phyloP scores from a whole-genome alignment of 345 rosid genomes.

The Ceriops decandra region DNA sequence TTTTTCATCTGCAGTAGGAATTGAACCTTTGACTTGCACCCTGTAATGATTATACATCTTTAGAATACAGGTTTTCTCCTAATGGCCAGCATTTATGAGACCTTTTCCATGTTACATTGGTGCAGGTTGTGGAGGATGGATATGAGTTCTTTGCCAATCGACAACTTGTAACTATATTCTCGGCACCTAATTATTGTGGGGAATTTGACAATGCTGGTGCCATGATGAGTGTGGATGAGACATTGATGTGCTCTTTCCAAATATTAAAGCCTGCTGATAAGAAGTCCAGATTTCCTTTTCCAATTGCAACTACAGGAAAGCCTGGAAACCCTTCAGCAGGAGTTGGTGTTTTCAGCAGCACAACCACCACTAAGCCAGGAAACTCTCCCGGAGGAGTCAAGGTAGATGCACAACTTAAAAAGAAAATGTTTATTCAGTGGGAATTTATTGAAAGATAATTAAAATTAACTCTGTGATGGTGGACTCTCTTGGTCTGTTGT shows the following conservation, averaged over 20 bases:
- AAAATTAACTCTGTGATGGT: background rate
- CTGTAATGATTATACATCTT: no score
- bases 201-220: conserved; percentile 91
- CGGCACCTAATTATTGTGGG: conserved; percentile 85
- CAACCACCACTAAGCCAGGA: conserved; percentile 39
- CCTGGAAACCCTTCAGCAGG: conserved; percentile 46
- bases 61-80: background rate
- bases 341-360: conserved; percentile 40
- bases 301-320: conserved; percentile 41
- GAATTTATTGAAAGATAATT: background rate
- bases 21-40: background rate
- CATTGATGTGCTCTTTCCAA: conserved; percentile 79
- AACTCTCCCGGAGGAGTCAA: conserved; percentile 50
- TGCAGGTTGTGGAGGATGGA: conserved; percentile 91
- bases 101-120: background rate
- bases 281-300: conserved; percentile 27
- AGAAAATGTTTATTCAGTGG: background rate
- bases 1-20: background rate
- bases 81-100: background rate
- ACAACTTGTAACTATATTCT: conserved; percentile 75
- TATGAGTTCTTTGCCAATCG: conserved; percentile 74
- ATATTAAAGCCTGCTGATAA: conserved; percentile 67
- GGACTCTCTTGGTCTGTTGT: background rate
- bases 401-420: conserved; percentile 32
- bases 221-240: conserved; percentile 76